Conservation (phyloP, 1,139 yeast genomes). For the Pichia terricola region DNA sequence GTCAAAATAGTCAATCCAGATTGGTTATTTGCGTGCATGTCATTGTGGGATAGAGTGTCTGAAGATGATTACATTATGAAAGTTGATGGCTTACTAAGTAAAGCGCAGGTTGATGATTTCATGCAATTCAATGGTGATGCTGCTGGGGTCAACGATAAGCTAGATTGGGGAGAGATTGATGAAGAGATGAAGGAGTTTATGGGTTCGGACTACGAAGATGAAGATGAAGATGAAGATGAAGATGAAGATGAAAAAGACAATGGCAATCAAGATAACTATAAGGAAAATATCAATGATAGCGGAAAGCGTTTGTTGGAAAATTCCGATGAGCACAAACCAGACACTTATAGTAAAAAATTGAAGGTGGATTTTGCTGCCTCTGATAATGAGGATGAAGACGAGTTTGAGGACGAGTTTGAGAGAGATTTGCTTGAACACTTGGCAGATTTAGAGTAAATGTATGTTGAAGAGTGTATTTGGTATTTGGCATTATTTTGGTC, state of each 20-base stretch:
- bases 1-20: constrained; percentile 82
- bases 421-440: constrained; percentile 21
- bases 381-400: not conserved
- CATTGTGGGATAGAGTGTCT: constrained; percentile 64
- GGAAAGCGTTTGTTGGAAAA: too few species aligned
- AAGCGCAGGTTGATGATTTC: constrained; percentile 37
- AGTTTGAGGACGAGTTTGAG: constrained; percentile 24
- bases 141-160: constrained; percentile 15
- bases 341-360: too few species aligned
- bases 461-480: not conserved
- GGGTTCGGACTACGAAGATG: constrained; percentile 46
- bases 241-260: constrained; percentile 12
- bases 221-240: constrained; percentile 24
- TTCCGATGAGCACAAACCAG: too few species aligned
- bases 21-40: constrained; percentile 84
- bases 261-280: constrained; percentile 10
- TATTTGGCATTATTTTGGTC: too few species aligned
- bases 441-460: constrained; percentile 22
- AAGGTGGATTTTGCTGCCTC: too few species aligned
- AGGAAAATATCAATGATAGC: not conserved
- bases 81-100: constrained; percentile 35
- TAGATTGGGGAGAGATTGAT: constrained; percentile 45
- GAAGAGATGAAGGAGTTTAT: constrained; percentile 54
- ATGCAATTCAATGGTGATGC: constrained; percentile 23
- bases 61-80: constrained; percentile 53